phyloP scores from a whole-genome alignment of 2,329 filamentous ascomycete genomes.

The Boeremia exigua region DNA sequence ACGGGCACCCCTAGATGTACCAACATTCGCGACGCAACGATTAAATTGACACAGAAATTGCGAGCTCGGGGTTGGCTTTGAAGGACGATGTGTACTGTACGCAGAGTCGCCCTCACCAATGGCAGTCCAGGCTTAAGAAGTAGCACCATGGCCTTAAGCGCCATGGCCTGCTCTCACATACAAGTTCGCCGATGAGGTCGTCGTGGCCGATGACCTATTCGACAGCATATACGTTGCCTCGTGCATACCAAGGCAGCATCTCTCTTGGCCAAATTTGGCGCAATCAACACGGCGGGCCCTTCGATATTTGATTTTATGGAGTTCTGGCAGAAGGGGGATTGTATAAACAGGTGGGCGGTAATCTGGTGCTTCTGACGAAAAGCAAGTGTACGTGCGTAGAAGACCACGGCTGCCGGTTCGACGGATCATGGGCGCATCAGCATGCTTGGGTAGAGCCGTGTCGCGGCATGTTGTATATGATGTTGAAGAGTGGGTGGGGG shows the following conservation, averaged over 20 bases:
- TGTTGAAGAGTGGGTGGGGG: background rate
- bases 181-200: background rate
- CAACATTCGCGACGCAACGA: background rate
- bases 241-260: too few species aligned
- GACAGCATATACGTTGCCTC: background rate
- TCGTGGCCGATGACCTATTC: background rate
- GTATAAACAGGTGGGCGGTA: slow-evolving; percentile 10
- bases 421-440: background rate
- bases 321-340: slow-evolving; percentile 7
- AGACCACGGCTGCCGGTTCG: background rate
- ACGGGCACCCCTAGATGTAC: slow-evolving; percentile 35
- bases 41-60: background rate
- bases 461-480: slow-evolving; percentile 11
- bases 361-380: slow-evolving; percentile 8
- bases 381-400: background rate
- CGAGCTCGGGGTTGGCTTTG: background rate
- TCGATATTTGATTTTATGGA: slow-evolving; percentile 2
- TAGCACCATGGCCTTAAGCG: background rate
- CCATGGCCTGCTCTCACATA: background rate
- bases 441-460: slow-evolving; percentile 1
- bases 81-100: background rate
- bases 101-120: background rate
- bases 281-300: background rate
- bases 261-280: background rate
- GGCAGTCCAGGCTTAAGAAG: background rate